Conservation (phyloP, 352 stramenopile genomes). For the Globisporangium irregulare region DNA sequence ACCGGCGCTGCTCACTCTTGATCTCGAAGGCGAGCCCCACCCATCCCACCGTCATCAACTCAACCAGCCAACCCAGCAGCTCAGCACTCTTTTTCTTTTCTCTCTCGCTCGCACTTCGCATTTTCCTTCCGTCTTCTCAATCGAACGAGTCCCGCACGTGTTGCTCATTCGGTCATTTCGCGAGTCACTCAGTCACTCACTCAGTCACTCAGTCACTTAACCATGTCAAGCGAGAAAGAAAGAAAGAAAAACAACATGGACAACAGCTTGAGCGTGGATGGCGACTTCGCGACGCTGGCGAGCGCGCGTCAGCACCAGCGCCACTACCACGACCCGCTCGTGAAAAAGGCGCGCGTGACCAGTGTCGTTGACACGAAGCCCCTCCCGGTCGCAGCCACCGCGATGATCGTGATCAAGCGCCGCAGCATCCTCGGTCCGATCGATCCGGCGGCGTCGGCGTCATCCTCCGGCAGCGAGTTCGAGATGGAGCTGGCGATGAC, state of each 20-base stretch:
- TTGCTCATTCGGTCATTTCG: background rate
- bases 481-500: background rate
- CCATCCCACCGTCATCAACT: too few species aligned
- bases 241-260: background rate
- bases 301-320: background rate
- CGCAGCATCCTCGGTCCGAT: constrained; percentile 1
- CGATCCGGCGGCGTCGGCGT: background rate
- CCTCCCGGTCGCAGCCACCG: background rate
- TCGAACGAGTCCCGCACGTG: background rate
- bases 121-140: background rate
- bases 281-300: background rate
- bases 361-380: background rate
- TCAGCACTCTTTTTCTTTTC: too few species aligned
- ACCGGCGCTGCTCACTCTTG: too few species aligned
- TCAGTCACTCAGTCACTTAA: background rate
- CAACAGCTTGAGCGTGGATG: background rate
- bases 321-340: background rate
- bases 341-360: background rate
- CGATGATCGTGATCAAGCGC: background rate
- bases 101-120: too few species aligned
- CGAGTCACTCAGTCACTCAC: background rate
- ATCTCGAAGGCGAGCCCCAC: too few species aligned
- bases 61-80: too few species aligned
- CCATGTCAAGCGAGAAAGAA: background rate
- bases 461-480: background rate